Evolutionary conservation across 2,329 filamentous ascomycete species (phyloP).

Genomic region (Corynespora cassiicola): DNA sequence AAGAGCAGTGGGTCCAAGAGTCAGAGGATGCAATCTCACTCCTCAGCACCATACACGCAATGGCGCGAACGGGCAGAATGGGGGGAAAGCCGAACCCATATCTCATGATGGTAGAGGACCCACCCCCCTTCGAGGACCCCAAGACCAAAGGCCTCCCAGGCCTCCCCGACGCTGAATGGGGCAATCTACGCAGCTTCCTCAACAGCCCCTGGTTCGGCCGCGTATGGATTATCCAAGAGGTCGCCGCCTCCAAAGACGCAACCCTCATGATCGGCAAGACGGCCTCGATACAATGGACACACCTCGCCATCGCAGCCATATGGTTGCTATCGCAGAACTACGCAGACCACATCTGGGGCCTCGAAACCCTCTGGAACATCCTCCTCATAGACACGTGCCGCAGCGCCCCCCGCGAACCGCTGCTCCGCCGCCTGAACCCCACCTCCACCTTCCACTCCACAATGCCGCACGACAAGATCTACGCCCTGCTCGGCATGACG

Average conservation of each 20-base stretch:
- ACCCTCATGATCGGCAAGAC: conserved; percentile 3
- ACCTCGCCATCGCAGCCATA: conserved; percentile 1
- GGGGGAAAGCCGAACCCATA: background rate
- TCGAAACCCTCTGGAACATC: no score
- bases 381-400: conserved; percentile 3
- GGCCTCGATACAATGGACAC: conserved; percentile 1
- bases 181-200: no score
- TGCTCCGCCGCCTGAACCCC: conserved; percentile 1
- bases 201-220: conserved; percentile 8
- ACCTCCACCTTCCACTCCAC: conserved; percentile 3
- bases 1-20: no score
- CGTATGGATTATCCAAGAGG: conserved; percentile 9
- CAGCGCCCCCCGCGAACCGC: background rate
- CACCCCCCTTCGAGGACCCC: background rate
- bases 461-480: conserved; percentile 12
- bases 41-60: background rate
- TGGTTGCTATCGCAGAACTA: no score
- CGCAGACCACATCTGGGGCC: conserved; percentile 2
- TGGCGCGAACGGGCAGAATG: background rate
- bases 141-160: background rate
- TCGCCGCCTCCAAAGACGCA: no score
- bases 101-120: background rate
- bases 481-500: conserved; percentile 6
- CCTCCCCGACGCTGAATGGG: background rate
- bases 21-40: background rate